Evolutionary conservation across 2,329 filamentous ascomycete species (phyloP).

Genomic region (Gaeumannomyces sp.): DNA sequence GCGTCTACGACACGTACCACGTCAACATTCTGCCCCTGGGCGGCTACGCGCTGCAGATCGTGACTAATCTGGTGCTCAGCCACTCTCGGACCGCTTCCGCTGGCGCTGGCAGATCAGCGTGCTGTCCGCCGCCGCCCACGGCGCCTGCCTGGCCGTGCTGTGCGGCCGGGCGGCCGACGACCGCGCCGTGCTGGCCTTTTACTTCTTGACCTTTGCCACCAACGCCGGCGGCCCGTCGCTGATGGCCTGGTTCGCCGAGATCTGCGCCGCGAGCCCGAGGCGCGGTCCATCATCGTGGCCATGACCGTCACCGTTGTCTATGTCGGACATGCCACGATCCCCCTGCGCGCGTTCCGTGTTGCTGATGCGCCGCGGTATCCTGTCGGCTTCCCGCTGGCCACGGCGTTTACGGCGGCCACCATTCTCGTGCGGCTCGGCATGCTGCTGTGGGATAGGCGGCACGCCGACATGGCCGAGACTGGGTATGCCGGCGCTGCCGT

Average conservation of each 20-base stretch:
- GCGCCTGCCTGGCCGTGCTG: conserved; percentile 26
- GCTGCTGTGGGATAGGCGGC: conserved; percentile 23
- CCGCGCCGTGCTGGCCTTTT: conserved; percentile 27
- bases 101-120: conserved; percentile 34
- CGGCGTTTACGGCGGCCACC: conserved; percentile 25
- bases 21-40: conserved; percentile 22
- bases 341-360: conserved; percentile 29
- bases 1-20: conserved; percentile 19
- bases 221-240: conserved; percentile 27
- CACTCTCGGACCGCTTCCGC: conserved; percentile 30
- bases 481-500: not conserved
- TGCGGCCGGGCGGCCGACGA: conserved; percentile 27
- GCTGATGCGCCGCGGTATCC: conserved; percentile 29
- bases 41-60: conserved; percentile 25
- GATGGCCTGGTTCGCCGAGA: conserved; percentile 29
- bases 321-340: conserved; percentile 32
- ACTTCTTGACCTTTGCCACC: conserved; percentile 30
- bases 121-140: conserved; percentile 22
- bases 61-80: conserved; percentile 29
- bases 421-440: conserved; percentile 27
- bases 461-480: conserved; percentile 15
- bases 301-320: conserved; percentile 33
- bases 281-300: conserved; percentile 29
- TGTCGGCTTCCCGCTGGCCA: conserved; percentile 30
- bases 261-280: conserved; percentile 30